Percentiles rank a stretch among this genome's conserved stretches.
These are phyloP conservation scores for Epichloe coenophiala DNA, from an alignment of 2,329 filamentous ascomycete species.

Conservation along the genomic window DNA sequence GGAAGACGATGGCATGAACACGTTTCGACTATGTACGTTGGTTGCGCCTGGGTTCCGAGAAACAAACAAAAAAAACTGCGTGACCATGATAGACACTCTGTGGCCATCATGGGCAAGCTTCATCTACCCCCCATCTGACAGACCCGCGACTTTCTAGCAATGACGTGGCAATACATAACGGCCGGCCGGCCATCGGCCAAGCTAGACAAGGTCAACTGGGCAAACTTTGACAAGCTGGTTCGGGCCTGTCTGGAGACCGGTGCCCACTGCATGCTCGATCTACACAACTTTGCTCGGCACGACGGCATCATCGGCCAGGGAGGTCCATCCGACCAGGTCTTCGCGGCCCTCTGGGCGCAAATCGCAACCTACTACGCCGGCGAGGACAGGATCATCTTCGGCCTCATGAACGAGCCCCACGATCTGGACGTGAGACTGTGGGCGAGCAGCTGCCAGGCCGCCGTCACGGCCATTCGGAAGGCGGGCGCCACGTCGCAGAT, in stretches of 20 bases:
- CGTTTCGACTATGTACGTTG: conserved; percentile 35
- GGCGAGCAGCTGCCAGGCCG: conserved; percentile 47
- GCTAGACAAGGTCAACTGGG: conserved; percentile 34
- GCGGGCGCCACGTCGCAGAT: conserved; percentile 51
- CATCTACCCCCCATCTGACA: too few species aligned
- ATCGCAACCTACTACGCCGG: conserved; percentile 45
- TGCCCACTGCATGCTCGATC: conserved; percentile 45
- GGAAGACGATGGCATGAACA: conserved; percentile 36
- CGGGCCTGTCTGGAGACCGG: conserved; percentile 42
- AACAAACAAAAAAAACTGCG: too few species aligned
- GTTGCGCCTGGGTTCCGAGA: conserved; percentile 3
- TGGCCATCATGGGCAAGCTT: too few species aligned
- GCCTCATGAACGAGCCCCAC: conserved; percentile 59
- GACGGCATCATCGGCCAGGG: conserved; percentile 55
- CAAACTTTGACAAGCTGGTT: conserved; percentile 40
- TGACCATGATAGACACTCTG: too few species aligned
- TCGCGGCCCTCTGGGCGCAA: conserved; percentile 43
- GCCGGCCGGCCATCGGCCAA: conserved; percentile 35
- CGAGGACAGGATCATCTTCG: conserved; percentile 40
- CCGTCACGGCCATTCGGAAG: conserved; percentile 50
- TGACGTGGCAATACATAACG: conserved; percentile 44
- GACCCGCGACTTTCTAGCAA: conserved; percentile 13
- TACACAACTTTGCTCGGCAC: conserved; percentile 47
- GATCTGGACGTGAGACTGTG: conserved; percentile 42
- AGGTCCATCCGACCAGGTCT: conserved; percentile 44